Evolutionary conservation across 179 eudicot genomes (phyloP).

Genomic region (Actinidia arguta): DNA sequence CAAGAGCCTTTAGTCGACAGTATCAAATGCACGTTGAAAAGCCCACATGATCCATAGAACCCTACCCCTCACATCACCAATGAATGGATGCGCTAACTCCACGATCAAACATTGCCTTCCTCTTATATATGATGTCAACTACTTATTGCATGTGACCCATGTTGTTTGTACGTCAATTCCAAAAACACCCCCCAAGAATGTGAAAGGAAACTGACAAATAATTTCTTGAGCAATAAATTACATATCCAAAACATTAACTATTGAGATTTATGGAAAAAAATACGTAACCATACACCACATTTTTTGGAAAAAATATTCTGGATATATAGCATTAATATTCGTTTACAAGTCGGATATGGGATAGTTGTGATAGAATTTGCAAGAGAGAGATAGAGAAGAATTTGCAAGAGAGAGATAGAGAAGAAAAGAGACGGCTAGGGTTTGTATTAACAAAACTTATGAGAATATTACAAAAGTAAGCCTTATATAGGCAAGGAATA

Average conservation of each 20-base stretch:
- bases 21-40: background rate
- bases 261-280: no score
- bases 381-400: no score
- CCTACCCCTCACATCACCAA: background rate
- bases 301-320: background rate
- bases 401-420: no score
- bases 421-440: no score
- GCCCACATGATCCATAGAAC: background rate
- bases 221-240: background rate
- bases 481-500: no score
- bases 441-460: no score
- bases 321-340: background rate
- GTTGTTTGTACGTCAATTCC: background rate
- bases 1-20: background rate
- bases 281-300: no score
- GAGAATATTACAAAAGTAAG: no score
- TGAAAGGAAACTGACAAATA: background rate
- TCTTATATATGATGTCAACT: background rate
- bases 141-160: conserved; percentile 9
- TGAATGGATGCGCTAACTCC: conserved; percentile 25
- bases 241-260: no score
- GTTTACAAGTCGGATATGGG: no score
- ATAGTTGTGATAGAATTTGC: no score
- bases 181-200: background rate
- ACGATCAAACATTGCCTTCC: conserved; percentile 22